Conservation (phyloP, 371 early-diverging fungal genomes). For the Mucor indicus region DNA sequence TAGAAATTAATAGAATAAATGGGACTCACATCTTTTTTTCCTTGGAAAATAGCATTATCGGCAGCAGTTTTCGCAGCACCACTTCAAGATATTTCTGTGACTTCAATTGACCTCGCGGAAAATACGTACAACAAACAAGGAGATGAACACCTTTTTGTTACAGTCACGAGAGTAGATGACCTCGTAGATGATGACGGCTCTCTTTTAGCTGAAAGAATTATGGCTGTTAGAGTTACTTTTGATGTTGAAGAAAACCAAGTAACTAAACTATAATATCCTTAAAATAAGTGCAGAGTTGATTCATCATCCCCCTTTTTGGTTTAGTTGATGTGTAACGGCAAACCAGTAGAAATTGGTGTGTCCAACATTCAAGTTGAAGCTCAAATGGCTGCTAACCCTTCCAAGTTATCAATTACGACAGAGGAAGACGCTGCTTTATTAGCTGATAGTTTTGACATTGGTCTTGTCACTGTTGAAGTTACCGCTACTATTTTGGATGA, state of each 20-base stretch:
- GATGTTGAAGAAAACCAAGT: slow-evolving; percentile 63
- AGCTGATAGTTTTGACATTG: slow-evolving; percentile 59
- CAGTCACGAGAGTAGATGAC: slow-evolving; percentile 70
- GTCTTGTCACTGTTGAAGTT: slow-evolving; percentile 70
- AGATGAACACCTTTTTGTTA: slow-evolving; percentile 51
- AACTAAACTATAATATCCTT: no score
- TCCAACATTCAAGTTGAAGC: slow-evolving; percentile 61
- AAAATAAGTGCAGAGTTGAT: not conserved
- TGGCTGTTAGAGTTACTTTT: slow-evolving; percentile 67
- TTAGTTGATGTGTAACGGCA: slow-evolving; percentile 58
- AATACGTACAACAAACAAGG: slow-evolving; percentile 25
- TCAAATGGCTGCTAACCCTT: slow-evolving; percentile 47
- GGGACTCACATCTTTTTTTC: not conserved
- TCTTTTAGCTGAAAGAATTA: slow-evolving; percentile 62
- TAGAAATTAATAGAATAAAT: not conserved
- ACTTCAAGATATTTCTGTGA: slow-evolving; percentile 43
- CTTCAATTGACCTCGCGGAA: slow-evolving; percentile 42
- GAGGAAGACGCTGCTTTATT: slow-evolving; percentile 50
- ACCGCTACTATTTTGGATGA: slow-evolving; percentile 54
- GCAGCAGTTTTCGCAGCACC: slow-evolving; percentile 34
- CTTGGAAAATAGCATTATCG: slow-evolving; percentile 12
- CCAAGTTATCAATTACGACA: slow-evolving; percentile 43
- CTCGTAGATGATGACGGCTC: slow-evolving; percentile 64
- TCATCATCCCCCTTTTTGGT: not conserved
- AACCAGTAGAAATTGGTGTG: slow-evolving; percentile 56